Evolutionary conservation across 176 grass and related monocot species (phyloP).

Genomic region (Paspalum notatum): DNA sequence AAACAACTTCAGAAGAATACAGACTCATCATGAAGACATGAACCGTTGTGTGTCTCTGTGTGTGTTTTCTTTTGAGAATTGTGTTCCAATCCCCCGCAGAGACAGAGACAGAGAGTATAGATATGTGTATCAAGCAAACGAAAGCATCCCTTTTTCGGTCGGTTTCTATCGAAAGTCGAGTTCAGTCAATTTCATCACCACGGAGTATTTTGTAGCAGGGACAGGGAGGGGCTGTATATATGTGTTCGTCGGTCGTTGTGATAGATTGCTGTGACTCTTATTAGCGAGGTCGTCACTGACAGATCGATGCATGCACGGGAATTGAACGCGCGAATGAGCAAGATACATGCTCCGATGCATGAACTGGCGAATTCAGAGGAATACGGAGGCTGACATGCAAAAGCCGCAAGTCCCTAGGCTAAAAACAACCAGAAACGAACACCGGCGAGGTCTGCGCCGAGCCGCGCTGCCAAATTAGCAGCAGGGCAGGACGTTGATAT

Average conservation of each 20-base stretch:
- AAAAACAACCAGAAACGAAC: conserved; percentile 57
- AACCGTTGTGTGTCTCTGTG: not conserved
- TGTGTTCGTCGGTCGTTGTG: too few species aligned
- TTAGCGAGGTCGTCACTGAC: not conserved
- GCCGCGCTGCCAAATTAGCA: conserved; percentile 33
- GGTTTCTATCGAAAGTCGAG: too few species aligned
- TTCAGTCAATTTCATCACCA: too few species aligned
- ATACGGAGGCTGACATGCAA: conserved; percentile 36
- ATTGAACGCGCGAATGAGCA: not conserved
- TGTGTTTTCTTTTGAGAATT: not conserved
- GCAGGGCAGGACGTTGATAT: conserved; percentile 36
- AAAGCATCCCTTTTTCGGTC: too few species aligned
- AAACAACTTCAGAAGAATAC: not conserved
- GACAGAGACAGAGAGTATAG: too few species aligned
- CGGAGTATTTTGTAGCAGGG: too few species aligned
- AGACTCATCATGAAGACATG: too few species aligned
- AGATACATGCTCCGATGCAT: not conserved
- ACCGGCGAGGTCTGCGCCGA: conserved; percentile 21
- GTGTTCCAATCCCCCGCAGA: too few species aligned
- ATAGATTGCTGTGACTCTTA: too few species aligned
- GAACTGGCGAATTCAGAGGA: conserved; percentile 34
- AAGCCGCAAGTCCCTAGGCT: conserved; percentile 15
- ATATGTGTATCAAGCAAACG: too few species aligned
- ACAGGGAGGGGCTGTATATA: too few species aligned
- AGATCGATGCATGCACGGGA: not conserved